phyloP scores from a whole-genome alignment of 129 eudicot species.

The Pittosporum tobira region DNA sequence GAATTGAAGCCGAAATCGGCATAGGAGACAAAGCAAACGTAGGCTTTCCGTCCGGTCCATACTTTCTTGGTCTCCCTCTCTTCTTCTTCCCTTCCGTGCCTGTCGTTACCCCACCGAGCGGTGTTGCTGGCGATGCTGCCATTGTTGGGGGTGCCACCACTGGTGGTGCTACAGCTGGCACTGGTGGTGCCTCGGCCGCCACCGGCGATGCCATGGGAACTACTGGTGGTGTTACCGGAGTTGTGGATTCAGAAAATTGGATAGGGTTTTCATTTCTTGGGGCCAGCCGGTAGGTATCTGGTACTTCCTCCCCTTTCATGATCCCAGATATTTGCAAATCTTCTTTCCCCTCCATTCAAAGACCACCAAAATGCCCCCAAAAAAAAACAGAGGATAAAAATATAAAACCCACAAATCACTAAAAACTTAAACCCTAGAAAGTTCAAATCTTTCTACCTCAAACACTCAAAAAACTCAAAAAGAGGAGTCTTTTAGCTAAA shows the following conservation, averaged over 20 bases:
- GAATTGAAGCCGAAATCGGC: conserved; percentile 46
- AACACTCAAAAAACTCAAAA: conserved; percentile 10
- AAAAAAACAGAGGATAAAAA: not conserved
- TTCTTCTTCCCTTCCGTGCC: conserved; percentile 54
- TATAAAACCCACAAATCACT: too few species aligned
- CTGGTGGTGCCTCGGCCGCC: too few species aligned
- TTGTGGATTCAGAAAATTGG: conserved; percentile 23
- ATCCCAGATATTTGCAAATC: conserved; percentile 32
- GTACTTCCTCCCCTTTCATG: conserved; percentile 31
- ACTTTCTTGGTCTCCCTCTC: conserved; percentile 83
- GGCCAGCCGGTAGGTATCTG: conserved; percentile 23
- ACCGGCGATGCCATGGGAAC: too few species aligned
- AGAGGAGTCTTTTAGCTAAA: conserved; percentile 10
- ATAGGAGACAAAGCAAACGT: conserved; percentile 31
- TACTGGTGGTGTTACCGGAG: conserved; percentile 3
- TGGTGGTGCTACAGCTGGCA: not conserved
- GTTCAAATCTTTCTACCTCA: not conserved
- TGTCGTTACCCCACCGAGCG: not conserved
- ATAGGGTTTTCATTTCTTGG: conserved; percentile 24
- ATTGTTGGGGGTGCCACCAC: conserved; percentile 8
- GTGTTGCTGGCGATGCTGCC: conserved; percentile 11
- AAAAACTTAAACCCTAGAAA: conserved; percentile 5
- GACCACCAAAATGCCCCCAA: conserved; percentile 21
- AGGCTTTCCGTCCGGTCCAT: conserved; percentile 43
- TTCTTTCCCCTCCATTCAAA: conserved; percentile 57